Conservation (phyloP, 768 basidiomycete genomes). For the Leccinum sublutescens region DNA sequence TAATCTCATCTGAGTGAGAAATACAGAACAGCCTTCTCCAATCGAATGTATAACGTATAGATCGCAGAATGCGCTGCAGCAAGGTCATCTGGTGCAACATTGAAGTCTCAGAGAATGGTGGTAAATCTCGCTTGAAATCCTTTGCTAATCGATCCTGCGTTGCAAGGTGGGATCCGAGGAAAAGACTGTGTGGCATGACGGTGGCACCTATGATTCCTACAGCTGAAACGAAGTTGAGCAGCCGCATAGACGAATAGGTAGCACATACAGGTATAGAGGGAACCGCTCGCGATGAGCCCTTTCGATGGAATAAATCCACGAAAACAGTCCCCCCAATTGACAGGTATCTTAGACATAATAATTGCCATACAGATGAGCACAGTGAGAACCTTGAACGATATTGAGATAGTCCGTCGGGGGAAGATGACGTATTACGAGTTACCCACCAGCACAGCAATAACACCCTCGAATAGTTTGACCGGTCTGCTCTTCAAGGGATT, state of each 20-base stretch:
- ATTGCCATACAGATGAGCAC: slow-evolving; percentile 79
- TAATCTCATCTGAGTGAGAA: slow-evolving; percentile 19
- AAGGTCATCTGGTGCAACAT: slow-evolving; percentile 22
- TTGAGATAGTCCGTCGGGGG: neutral
- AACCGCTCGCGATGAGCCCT: slow-evolving; percentile 51
- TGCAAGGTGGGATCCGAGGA: slow-evolving; percentile 82
- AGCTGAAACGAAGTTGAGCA: slow-evolving; percentile 37
- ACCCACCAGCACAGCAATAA: slow-evolving; percentile 62
- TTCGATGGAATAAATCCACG: slow-evolving; percentile 75
- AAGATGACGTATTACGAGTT: neutral
- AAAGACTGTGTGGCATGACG: slow-evolving; percentile 93
- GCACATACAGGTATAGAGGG: slow-evolving; percentile 63
- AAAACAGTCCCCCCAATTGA: slow-evolving; percentile 75
- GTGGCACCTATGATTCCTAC: slow-evolving; percentile 81
- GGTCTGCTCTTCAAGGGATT: slow-evolving; percentile 69
- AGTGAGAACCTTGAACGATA: slow-evolving; percentile 48
- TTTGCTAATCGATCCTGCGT: slow-evolving; percentile 71
- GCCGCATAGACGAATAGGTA: slow-evolving; percentile 8
- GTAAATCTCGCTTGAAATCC: slow-evolving; percentile 18
- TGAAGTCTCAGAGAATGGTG: slow-evolving; percentile 5
- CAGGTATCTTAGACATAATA: slow-evolving; percentile 66
- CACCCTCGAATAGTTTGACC: slow-evolving; percentile 63
- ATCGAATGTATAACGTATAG: slow-evolving; percentile 6
- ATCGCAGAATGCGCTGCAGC: slow-evolving; percentile 13
- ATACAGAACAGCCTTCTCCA: slow-evolving; percentile 25